Evolutionary conservation across 1,284 basidiomycete species (phyloP).

Genomic region (Ganoderma multipileum): DNA sequence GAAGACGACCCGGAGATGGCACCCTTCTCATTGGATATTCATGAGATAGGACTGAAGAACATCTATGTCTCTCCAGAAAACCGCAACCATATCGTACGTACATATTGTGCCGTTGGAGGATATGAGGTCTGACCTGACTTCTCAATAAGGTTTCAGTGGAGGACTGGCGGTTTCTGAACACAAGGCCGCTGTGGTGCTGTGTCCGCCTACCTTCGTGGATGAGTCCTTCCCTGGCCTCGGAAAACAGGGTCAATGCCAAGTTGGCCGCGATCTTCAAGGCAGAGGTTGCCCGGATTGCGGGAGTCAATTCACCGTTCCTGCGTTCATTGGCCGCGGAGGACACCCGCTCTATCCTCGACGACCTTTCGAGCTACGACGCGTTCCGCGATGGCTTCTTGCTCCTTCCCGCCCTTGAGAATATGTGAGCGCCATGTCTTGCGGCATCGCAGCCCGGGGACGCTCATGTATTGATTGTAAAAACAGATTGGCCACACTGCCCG

Average conservation of each 20-base stretch:
- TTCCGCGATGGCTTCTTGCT: conserved; percentile 44
- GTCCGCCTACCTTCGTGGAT: conserved; percentile 43
- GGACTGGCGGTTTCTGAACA: conserved; percentile 40
- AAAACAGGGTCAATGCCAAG: conserved; percentile 28
- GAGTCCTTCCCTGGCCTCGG: conserved; percentile 35
- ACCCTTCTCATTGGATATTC: conserved; percentile 41
- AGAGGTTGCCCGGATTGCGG: conserved; percentile 33
- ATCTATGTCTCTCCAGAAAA: conserved; percentile 39
- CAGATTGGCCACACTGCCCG: conserved; percentile 42
- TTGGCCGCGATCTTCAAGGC: conserved; percentile 37
- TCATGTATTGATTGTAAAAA: conserved; percentile 15
- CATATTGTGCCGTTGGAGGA: not conserved
- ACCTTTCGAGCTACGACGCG: conserved; percentile 44
- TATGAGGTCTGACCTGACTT: not conserved
- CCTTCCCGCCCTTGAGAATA: conserved; percentile 44
- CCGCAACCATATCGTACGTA: conserved; percentile 39
- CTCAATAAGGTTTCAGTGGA: conserved; percentile 28
- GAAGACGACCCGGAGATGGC: conserved; percentile 40
- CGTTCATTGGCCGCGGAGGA: conserved; percentile 38
- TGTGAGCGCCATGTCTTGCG: conserved; percentile 32
- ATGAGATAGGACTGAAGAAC: conserved; percentile 40
- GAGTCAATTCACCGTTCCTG: conserved; percentile 36
- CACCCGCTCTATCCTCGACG: conserved; percentile 40
- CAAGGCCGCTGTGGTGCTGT: conserved; percentile 43
- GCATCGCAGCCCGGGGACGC: not conserved